phyloP scores from a whole-genome alignment of 1,284 basidiomycete species.

The Amylostereum areolatum region DNA sequence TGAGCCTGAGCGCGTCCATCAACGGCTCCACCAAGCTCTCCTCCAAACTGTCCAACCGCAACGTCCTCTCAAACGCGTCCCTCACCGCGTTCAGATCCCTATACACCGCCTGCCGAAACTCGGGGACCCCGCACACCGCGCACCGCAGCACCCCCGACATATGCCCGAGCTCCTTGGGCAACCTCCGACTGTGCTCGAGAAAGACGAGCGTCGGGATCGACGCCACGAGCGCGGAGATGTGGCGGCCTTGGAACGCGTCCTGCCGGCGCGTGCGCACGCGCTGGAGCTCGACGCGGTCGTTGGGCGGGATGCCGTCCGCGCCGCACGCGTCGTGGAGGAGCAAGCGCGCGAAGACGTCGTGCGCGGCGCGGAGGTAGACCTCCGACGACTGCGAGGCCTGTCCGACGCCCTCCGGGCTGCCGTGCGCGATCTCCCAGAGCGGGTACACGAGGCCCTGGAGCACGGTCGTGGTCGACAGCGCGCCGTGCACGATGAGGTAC shows the following conservation, averaged over 20 bases:
- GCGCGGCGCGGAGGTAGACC: conserved; percentile 53
- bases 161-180: conserved; percentile 42
- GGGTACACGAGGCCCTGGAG: conserved; percentile 69
- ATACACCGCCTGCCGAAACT: conserved; percentile 68
- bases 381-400: conserved; percentile 27
- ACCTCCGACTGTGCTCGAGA: conserved; percentile 53
- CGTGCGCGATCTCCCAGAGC: conserved; percentile 55
- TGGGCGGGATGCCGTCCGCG: conserved; percentile 35
- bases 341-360: conserved; percentile 52
- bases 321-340: conserved; percentile 49
- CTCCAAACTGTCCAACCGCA: conserved; percentile 42
- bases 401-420: conserved; percentile 28
- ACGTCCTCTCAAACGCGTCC: conserved; percentile 57
- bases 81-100: conserved; percentile 65
- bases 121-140: conserved; percentile 49
- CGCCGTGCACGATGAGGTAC: conserved; percentile 60
- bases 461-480: conserved; percentile 64
- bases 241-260: conserved; percentile 56
- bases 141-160: conserved; percentile 47
- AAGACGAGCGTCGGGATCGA: conserved; percentile 63
- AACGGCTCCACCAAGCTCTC: conserved; percentile 56
- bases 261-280: conserved; percentile 60
- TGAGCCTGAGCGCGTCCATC: conserved; percentile 56
- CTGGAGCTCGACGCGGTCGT: conserved; percentile 57
- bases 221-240: conserved; percentile 56